These are phyloP conservation scores for Talaromyces nanjingensis DNA, from an alignment of 495 filamentous ascomycete species.

Conservation along the genomic window DNA sequence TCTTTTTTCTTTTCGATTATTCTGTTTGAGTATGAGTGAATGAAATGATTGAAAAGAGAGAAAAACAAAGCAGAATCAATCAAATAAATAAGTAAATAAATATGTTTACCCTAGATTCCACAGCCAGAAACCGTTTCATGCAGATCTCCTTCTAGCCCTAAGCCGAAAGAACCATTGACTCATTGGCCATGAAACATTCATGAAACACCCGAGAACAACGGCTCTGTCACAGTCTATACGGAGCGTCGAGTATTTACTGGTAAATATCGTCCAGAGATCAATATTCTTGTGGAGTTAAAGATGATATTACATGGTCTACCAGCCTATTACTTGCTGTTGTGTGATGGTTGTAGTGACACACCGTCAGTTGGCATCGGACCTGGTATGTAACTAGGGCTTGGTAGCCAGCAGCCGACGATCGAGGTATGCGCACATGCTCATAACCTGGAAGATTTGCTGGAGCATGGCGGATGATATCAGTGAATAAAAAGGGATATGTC, in stretches of 20 bases:
- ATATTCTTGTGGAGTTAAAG: not conserved
- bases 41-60: slow-evolving; percentile 3
- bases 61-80: not conserved
- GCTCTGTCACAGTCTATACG: not conserved
- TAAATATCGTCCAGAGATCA: not conserved
- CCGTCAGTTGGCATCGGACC: not conserved
- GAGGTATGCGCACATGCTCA: not conserved
- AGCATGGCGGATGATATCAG: not conserved
- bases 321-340: not conserved
- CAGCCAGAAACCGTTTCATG: not conserved
- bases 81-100: not conserved
- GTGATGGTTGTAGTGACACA: not conserved
- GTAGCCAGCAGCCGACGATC: not conserved
- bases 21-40: no score
- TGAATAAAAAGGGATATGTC: not conserved
- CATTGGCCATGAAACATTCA: not conserved
- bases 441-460: not conserved
- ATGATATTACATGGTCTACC: not conserved
- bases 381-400: not conserved
- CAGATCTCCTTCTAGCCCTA: not conserved
- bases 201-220: not conserved
- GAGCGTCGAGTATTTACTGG: not conserved
- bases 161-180: not conserved
- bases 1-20: not conserved
- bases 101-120: not conserved